Percentiles rank a stretch among this genome's conserved stretches.
These are phyloP conservation scores for Penicillium cataractarum DNA, from an alignment of 495 filamentous ascomycete genomes.

Conservation along the genomic window DNA sequence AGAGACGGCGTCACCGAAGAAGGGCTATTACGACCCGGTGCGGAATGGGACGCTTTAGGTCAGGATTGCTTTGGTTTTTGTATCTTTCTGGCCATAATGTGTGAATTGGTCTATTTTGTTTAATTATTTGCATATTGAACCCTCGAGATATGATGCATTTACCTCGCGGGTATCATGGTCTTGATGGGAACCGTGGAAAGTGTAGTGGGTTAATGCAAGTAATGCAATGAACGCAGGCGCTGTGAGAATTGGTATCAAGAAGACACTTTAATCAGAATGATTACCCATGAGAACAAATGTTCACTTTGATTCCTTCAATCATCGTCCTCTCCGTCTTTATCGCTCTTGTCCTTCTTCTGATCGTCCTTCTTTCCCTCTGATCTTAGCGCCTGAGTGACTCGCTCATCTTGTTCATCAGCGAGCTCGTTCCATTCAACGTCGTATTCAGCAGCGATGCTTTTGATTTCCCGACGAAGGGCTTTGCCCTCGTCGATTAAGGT, in stretches of 20 bases:
- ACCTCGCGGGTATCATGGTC: background rate
- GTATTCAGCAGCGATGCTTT: constrained; percentile 80
- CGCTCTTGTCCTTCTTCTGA: constrained; percentile 48
- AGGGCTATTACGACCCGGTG: constrained; percentile 52
- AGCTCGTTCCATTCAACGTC: constrained; percentile 94
- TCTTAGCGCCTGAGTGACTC: constrained; percentile 70
- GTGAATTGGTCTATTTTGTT: constrained; percentile 11
- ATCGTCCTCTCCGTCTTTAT: constrained; percentile 42
- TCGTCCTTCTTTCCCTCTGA: constrained; percentile 60
- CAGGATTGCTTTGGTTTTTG: background rate
- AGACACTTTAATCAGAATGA: constrained; percentile 4
- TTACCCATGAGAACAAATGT: background rate
- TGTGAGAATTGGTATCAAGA: background rate
- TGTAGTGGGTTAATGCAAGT: constrained; percentile 9
- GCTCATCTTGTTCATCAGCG: constrained; percentile 73
- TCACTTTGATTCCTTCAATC: constrained; percentile 36
- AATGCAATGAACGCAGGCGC: constrained; percentile 7
- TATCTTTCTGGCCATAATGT: background rate
- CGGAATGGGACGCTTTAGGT: constrained; percentile 41
- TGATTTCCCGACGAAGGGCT: constrained; percentile 76
- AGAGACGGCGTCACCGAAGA: constrained; percentile 32
- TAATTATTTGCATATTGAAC: background rate
- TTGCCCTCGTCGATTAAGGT: constrained; percentile 80
- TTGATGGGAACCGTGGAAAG: background rate
- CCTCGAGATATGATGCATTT: background rate